A percentile compares a stretch with the other conserved stretches of the same genome.
phyloP scores from a whole-genome alignment of 208 protist species.

The Crithidia mellificae region DNA sequence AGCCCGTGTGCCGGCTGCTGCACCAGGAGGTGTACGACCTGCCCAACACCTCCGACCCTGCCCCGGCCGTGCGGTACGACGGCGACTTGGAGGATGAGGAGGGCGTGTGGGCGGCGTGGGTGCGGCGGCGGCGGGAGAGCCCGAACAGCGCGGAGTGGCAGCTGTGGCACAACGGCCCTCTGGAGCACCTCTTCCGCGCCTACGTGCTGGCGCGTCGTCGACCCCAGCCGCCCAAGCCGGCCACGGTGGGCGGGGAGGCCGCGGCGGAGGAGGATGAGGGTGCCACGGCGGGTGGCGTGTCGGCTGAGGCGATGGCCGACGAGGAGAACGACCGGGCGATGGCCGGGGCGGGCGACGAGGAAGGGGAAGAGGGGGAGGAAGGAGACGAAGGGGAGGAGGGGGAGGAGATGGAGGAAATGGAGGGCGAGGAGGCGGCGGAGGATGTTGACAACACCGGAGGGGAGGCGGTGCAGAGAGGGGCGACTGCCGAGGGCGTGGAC shows the following conservation, averaged over 20 bases:
- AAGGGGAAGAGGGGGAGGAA: slow-evolving; percentile 7
- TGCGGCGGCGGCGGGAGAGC: slow-evolving; percentile 58
- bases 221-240: slow-evolving; percentile 25
- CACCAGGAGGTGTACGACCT: slow-evolving; percentile 65
- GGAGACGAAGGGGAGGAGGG: background rate
- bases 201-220: slow-evolving; percentile 47
- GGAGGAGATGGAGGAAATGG: slow-evolving; percentile 5
- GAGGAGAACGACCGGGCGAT: too few relatives aligned
- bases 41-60: slow-evolving; percentile 39
- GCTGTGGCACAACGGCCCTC: slow-evolving; percentile 77
- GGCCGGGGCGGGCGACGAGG: slow-evolving; percentile 2
- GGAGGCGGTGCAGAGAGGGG: slow-evolving; percentile 1
- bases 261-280: background rate
- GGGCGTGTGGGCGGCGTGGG: slow-evolving; percentile 59
- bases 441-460: slow-evolving; percentile 2
- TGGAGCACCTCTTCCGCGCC: slow-evolving; percentile 51
- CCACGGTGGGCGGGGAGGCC: background rate
- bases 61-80: slow-evolving; percentile 41
- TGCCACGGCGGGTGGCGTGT: background rate
- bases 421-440: slow-evolving; percentile 6
- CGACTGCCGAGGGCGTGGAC: background rate
- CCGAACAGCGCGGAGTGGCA: slow-evolving; percentile 84
- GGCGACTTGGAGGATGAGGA: slow-evolving; percentile 45
- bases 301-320: background rate
- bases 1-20: slow-evolving; percentile 44